These are phyloP conservation scores for Colletotrichum gloeosporioides DNA, from an alignment of 2,329 filamentous ascomycete genomes.

Conservation along the genomic window DNA sequence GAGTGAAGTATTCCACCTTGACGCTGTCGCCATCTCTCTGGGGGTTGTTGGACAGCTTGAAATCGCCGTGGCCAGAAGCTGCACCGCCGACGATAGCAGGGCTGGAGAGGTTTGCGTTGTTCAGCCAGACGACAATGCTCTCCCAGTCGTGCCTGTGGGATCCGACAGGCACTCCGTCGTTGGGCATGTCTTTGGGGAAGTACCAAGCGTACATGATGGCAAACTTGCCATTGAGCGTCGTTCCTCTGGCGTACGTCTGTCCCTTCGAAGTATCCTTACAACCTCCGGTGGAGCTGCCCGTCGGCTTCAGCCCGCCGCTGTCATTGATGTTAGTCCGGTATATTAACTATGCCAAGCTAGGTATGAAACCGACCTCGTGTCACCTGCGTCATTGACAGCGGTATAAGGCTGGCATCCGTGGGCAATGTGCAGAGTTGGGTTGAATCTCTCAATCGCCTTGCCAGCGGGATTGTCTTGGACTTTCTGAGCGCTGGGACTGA, in stretches of 20 bases:
- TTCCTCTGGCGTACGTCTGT: constrained; percentile 42
- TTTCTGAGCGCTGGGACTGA: background rate
- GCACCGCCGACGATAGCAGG: constrained; percentile 39
- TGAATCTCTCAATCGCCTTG: constrained; percentile 3
- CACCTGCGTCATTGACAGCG: background rate
- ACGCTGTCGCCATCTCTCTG: constrained; percentile 25
- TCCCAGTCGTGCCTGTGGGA: constrained; percentile 49
- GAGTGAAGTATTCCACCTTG: constrained; percentile 38
- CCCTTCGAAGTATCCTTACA: constrained; percentile 37
- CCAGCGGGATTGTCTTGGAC: background rate
- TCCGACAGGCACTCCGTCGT: constrained; percentile 28
- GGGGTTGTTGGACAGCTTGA: constrained; percentile 17
- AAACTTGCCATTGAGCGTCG: constrained; percentile 29
- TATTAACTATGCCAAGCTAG: background rate
- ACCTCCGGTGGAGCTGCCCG: constrained; percentile 32
- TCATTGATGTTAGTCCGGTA: background rate
- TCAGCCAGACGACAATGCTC: constrained; percentile 36
- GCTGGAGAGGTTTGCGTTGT: constrained; percentile 27
- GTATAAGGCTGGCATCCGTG: constrained; percentile 8
- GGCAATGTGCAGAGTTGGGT: constrained; percentile 11
- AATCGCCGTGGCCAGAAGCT: constrained; percentile 42
- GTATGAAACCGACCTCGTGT: background rate
- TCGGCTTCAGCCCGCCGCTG: constrained; percentile 39
- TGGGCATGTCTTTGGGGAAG: constrained; percentile 50
- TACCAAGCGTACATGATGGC: constrained; percentile 51